phyloP scores from a whole-genome alignment of 2,329 filamentous ascomycete species.

The Alternaria sp. region DNA sequence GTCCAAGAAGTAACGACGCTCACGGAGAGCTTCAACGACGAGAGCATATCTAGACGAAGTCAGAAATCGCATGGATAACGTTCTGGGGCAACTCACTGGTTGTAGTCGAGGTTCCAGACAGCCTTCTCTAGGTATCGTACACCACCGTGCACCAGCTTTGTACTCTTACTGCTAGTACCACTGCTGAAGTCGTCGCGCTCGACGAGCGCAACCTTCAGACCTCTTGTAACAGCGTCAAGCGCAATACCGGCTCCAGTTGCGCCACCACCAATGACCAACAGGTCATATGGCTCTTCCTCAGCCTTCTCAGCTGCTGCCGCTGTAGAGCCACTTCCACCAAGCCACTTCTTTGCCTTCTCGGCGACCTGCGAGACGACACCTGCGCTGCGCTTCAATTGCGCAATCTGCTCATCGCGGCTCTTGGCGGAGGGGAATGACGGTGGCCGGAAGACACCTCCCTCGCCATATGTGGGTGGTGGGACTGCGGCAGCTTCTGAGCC shows the following conservation, averaged over 20 bases:
- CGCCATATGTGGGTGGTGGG: conserved; percentile 72
- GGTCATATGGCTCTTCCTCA: conserved; percentile 69
- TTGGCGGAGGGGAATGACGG: conserved; percentile 70
- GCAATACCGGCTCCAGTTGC: conserved; percentile 82
- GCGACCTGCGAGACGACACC: conserved; percentile 44
- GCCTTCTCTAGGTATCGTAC: conserved; percentile 87
- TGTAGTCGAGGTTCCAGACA: conserved; percentile 83
- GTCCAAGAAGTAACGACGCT: conserved; percentile 82
- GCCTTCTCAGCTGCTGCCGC: conserved; percentile 31
- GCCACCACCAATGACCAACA: conserved; percentile 79
- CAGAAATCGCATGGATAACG: background rate
- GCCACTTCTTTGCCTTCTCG: conserved; percentile 51
- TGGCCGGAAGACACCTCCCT: conserved; percentile 70
- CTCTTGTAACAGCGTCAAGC: conserved; percentile 78
- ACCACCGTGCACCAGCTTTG: conserved; percentile 84
- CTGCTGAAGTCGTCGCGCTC: conserved; percentile 84
- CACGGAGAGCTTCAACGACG: conserved; percentile 80
- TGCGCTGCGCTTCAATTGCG: conserved; percentile 62
- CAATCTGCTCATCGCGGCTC: conserved; percentile 68
- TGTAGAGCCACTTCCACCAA: conserved; percentile 43
- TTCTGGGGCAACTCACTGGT: conserved; percentile 61
- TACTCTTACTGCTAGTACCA: conserved; percentile 85
- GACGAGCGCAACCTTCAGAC: conserved; percentile 79
- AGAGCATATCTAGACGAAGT: conserved; percentile 62
- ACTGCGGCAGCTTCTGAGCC: conserved; percentile 72